These are phyloP conservation scores for Clavispora vitiphila DNA, from an alignment of 805 yeast species.

Conservation along the genomic window DNA sequence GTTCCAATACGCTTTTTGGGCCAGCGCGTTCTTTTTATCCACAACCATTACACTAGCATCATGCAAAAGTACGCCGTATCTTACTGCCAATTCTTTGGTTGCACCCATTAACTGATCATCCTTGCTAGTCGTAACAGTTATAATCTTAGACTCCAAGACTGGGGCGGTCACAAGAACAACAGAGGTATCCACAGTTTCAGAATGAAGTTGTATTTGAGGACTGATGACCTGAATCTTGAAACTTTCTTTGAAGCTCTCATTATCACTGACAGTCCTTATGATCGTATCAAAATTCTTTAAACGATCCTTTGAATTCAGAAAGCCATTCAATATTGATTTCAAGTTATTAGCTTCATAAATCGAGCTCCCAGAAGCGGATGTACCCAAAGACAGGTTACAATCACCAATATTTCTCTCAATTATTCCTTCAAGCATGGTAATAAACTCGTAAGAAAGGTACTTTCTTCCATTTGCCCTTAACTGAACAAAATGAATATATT, in stretches of 20 bases:
- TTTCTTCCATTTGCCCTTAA: constrained; percentile 21
- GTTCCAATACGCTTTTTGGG: constrained; percentile 9
- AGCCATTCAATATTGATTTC: constrained; percentile 2
- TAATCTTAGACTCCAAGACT: constrained; percentile 58
- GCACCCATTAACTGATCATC: constrained; percentile 26
- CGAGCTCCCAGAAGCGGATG: constrained; percentile 2
- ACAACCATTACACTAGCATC: constrained; percentile 73
- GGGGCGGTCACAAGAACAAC: constrained; percentile 73
- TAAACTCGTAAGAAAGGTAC: constrained; percentile 32
- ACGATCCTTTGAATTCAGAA: constrained; percentile 15
- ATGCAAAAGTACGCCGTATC: constrained; percentile 64
- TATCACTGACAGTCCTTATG: constrained; percentile 17
- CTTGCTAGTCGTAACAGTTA: constrained; percentile 52
- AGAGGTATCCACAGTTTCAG: constrained; percentile 40
- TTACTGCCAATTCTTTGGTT: constrained; percentile 46
- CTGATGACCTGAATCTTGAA: constrained; percentile 34
- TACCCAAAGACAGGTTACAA: constrained; percentile 28
- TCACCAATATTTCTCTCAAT: constrained; percentile 37
- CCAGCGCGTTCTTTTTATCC: constrained; percentile 31
- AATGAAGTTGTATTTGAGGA: constrained; percentile 41
- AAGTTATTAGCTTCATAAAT: not conserved
- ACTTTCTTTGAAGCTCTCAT: constrained; percentile 33
- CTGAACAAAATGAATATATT: constrained; percentile 35
- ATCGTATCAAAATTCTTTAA: constrained; percentile 30
- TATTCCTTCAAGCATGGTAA: constrained; percentile 29